Base-by-base conservation (phyloP, 768 basidiomycete genomes). In the Trametes villosa region DNA sequence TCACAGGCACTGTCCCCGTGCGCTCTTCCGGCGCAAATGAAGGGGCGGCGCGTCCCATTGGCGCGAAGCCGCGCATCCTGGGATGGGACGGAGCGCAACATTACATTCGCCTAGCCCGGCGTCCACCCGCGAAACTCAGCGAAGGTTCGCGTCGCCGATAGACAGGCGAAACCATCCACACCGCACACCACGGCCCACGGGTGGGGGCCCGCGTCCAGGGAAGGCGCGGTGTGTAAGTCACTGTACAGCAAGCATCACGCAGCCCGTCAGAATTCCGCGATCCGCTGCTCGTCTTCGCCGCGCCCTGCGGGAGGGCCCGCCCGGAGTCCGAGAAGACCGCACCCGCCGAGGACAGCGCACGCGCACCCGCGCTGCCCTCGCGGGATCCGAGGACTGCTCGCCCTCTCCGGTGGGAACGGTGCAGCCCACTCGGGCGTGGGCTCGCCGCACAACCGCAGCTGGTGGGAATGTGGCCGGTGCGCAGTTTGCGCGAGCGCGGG, bases 131-230 rank as follows among this genome's bases (percentile, higher is more conserved):
- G 46, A 38, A 63, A 58, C 56, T 58, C 56, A 63, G 61, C 61
- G 61, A 63, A 63, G 56, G 56, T 57, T 57, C 61, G 30, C 48
- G 12, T 17, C 38, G 47, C 24, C 24, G 22, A 53, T 53, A 60
- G 59, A 60, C 17, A 40, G 59, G 53, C 52, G 45, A n/a, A n/a
- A n/a, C n/a, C n/a, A n/a, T 42, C 44, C 24, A 36, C 31, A 44
- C 26, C 24, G 36, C 7, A 34, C 33, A 34, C 33, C 36, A 18
- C 36, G 36, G 36, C 49, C 45, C 24, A 33, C 33, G 31, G 34
- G n/a, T n/a, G n/a, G n/a, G n/a, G n/a, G n/a, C n/a, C n/a, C n/a
- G n/a, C n/a, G n/a, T n/a, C n/a, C n/a, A n/a, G n/a, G n/a, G n/a
- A n/a, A n/a, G n/a, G n/a, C n/a, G n/a, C n/a, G n/a, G n/a, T n/a